These are phyloP conservation scores for Plantago major DNA, from an alignment of 257 asterid genomes.

Conservation along the genomic window DNA sequence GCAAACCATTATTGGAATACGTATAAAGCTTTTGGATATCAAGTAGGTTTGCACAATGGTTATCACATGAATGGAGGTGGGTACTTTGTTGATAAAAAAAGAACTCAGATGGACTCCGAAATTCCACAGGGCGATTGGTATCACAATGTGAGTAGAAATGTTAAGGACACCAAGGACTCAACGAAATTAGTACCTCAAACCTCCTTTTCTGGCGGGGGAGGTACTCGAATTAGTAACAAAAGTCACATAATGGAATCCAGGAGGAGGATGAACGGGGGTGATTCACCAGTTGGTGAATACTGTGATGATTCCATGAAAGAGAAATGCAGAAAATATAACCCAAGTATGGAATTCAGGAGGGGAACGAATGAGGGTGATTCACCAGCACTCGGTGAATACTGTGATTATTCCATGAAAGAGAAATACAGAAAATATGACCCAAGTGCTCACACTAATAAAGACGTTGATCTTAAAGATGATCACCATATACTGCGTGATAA, in stretches of 20 bases:
- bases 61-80: slow-evolving; percentile 20
- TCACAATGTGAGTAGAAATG: slow-evolving; percentile 25
- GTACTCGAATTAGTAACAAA: slow-evolving; percentile 21
- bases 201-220: slow-evolving; percentile 21
- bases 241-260: slow-evolving; percentile 24
- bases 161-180: slow-evolving; percentile 18
- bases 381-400: slow-evolving; percentile 23
- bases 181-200: slow-evolving; percentile 24
- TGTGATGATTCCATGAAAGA: slow-evolving; percentile 18
- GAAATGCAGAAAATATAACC: slow-evolving; percentile 13
- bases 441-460: slow-evolving; percentile 21
- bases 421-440: slow-evolving; percentile 10
- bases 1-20: slow-evolving; percentile 24
- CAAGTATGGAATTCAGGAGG: slow-evolving; percentile 22
- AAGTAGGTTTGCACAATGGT: slow-evolving; percentile 19
- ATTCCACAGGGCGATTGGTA: slow-evolving; percentile 21
- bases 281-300: slow-evolving; percentile 24
- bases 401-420: slow-evolving; percentile 20
- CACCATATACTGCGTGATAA: slow-evolving; percentile 23
- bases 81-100: slow-evolving; percentile 20
- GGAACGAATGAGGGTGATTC: slow-evolving; percentile 25
- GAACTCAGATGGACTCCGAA: slow-evolving; percentile 23
- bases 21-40: slow-evolving; percentile 26
- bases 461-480: slow-evolving; percentile 23
- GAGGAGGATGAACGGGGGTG: slow-evolving; percentile 25